These are phyloP conservation scores for Leucosporidium creatinivorum DNA, from an alignment of 768 basidiomycete species.

Conservation along the genomic window DNA sequence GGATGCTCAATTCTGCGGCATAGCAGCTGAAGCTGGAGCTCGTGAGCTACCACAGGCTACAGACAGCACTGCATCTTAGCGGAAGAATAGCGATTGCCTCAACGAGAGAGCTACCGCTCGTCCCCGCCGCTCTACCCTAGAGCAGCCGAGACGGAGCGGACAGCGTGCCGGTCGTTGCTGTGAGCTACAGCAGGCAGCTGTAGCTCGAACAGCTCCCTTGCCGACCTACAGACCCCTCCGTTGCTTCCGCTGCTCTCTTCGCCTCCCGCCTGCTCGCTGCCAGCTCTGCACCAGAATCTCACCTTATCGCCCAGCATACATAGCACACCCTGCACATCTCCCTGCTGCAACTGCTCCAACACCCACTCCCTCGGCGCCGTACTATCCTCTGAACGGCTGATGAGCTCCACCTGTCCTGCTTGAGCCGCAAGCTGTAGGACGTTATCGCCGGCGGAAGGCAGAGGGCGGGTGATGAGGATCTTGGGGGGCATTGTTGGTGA, in stretches of 20 bases:
- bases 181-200: background rate
- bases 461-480: conserved; percentile 38
- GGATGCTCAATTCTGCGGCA: too few species aligned
- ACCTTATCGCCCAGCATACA: conserved; percentile 47
- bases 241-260: too few species aligned
- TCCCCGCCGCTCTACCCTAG: background rate
- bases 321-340: conserved; percentile 54
- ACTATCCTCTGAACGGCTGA: conserved; percentile 53
- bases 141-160: background rate
- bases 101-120: conserved; percentile 4
- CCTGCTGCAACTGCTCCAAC: conserved; percentile 54
- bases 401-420: conserved; percentile 43
- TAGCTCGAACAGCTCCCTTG: background rate
- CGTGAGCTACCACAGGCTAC: too few species aligned
- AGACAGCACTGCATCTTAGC: too few species aligned
- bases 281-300: conserved; percentile 9
- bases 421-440: conserved; percentile 24
- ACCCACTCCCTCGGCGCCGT: conserved; percentile 63
- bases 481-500: conserved; percentile 18
- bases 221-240: too few species aligned
- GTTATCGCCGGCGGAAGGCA: conserved; percentile 31
- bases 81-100: too few species aligned
- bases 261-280: background rate
- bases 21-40: too few species aligned
- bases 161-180: background rate